Conservation (phyloP, 1,284 basidiomycete genomes). For the Malassezia arunalokei region DNA sequence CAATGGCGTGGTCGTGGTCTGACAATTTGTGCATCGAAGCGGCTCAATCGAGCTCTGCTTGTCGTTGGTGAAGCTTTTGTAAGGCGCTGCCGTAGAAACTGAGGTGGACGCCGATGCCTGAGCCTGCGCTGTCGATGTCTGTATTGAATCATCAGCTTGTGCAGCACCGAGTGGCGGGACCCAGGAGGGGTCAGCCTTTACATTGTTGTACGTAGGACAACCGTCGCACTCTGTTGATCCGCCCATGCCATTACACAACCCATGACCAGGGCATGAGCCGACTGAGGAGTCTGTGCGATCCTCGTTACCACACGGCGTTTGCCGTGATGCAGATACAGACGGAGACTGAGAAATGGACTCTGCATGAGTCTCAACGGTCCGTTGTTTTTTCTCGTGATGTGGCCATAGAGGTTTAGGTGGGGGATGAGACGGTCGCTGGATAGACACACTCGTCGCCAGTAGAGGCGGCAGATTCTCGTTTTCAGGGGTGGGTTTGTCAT, state of each 20-base stretch:
- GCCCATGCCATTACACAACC: constrained; percentile 41
- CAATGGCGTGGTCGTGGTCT: constrained; percentile 74
- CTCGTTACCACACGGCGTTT: neutral
- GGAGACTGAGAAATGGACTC: no score
- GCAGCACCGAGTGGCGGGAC: neutral
- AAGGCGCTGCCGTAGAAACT: neutral
- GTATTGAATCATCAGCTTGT: neutral
- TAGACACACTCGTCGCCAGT: neutral
- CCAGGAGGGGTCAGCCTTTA: neutral
- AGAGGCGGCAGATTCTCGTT: neutral
- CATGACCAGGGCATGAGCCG: constrained; percentile 38
- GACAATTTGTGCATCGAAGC: constrained; percentile 64
- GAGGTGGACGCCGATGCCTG: neutral
- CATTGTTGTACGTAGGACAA: constrained; percentile 42
- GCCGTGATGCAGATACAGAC: neutral
- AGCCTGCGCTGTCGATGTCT: neutral
- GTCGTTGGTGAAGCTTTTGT: neutral
- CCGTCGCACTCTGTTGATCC: constrained; percentile 35
- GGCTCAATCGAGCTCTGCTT: constrained; percentile 22
- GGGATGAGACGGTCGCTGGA: neutral
- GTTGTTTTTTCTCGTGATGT: neutral
- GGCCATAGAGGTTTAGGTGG: neutral
- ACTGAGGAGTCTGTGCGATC: neutral
- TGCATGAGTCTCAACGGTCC: neutral
- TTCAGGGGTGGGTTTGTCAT: neutral